These are phyloP conservation scores for Sporothrix globosa DNA, from an alignment of 2,329 filamentous ascomycete species.

Conservation along the genomic window DNA sequence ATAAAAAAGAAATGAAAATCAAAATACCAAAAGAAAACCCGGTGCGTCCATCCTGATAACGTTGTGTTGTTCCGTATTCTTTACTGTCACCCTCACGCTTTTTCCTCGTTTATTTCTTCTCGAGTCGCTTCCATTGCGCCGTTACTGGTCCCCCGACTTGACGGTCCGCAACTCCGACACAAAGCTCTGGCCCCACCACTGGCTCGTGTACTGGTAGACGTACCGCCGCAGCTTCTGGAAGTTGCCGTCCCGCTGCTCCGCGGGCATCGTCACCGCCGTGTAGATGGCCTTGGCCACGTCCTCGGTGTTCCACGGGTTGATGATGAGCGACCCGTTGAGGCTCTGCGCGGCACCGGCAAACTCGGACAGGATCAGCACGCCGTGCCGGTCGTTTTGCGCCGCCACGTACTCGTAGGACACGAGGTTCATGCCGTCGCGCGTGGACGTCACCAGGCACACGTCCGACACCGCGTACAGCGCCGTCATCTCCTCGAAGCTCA, in stretches of 20 bases:
- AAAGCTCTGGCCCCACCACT: slow-evolving; percentile 95
- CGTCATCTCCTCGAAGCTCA: slow-evolving; percentile 91
- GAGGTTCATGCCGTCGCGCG: slow-evolving; percentile 98
- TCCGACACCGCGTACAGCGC: slow-evolving; percentile 92
- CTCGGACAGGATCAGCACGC: slow-evolving; percentile 92
- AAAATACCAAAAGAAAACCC: slow-evolving; percentile 5
- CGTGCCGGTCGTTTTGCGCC: slow-evolving; percentile 85
- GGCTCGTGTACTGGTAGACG: slow-evolving; percentile 95
- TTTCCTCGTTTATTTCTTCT: background rate
- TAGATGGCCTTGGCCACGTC: slow-evolving; percentile 91
- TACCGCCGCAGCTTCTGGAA: slow-evolving; percentile 93
- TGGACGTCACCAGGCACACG: slow-evolving; percentile 89
- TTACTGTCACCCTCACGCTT: background rate
- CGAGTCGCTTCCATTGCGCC: background rate
- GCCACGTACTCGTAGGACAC: slow-evolving; percentile 99
- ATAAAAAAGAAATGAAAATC: background rate
- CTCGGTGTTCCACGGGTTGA: slow-evolving; percentile 99
- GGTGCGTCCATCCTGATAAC: background rate
- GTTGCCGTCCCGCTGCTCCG: slow-evolving; percentile 83
- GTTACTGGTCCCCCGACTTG: slow-evolving; percentile 29
- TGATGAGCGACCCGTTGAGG: slow-evolving; percentile 87
- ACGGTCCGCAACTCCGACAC: slow-evolving; percentile 69
- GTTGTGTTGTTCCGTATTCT: background rate
- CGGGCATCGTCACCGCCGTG: slow-evolving; percentile 94
- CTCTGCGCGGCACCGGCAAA: slow-evolving; percentile 96